Base-by-base conservation (phyloP, 2,329 filamentous ascomycete genomes). In the Fusarium odoratissimum region DNA sequence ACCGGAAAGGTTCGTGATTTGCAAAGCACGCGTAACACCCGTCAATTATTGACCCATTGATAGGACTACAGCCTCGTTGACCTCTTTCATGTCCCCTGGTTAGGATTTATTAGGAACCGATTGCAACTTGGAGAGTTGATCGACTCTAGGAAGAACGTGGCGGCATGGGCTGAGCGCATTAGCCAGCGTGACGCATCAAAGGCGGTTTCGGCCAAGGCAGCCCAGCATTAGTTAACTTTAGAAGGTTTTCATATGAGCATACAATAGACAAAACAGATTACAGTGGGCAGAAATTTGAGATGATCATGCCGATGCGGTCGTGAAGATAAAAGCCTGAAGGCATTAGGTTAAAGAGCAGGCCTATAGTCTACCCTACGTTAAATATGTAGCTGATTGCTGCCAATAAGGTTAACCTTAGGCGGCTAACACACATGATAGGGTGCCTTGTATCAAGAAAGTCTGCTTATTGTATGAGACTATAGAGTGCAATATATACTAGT, bases 41-140 rank as follows among this genome's bases (percentile, higher is more conserved):
- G 25, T 1, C 8, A 14, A 30, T 21, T 30, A 3, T 14, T 30
- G 6, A 46, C 4, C 9, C 3, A 16, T 44, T 16, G 1, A 16
- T 23, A 56, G 54, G 5, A 38, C 9, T 58, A 58, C 6, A 38
- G 23, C 10, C 41, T 58, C 4, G 25, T 58, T 58, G 55, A 58
- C 10, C 31, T 58, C 9, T 58, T 58, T n/a, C 55, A 58, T 6
- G 3, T 38, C 8, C 55, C 55, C 3, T 58, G 55, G 55, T 5
- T 58, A 4, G 41, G 14, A 1, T 58, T 48, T 28, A 6, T 58
- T 6, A 23, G 41, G 3, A 19, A 58, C 12, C 14, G 41, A 5
- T 14, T 58, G 14, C 5, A 38, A 0, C 23, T 58, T 21, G 55
- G 41, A 8, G 55, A 37, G 1, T 1, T 58, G 0, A 28, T 58